Evolutionary conservation across 176 grass and related monocot genomes (phyloP).

Genomic region (Carex cristatella): DNA sequence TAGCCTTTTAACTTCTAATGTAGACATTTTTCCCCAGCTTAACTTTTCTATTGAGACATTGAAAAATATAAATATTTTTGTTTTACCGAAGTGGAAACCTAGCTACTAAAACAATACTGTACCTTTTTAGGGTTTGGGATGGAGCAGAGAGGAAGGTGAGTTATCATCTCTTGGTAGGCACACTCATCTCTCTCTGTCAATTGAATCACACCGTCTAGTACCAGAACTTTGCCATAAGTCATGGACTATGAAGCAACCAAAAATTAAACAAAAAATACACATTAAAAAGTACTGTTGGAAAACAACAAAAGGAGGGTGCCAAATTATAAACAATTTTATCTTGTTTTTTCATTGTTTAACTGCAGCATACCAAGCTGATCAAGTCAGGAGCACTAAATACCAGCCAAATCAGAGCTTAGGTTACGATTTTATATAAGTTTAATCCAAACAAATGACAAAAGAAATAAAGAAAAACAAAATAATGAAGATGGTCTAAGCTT

Average conservation of each 20-base stretch:
- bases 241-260: constrained; percentile 49
- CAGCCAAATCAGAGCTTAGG: neutral
- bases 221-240: constrained; percentile 91
- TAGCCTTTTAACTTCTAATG: neutral
- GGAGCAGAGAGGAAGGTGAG: constrained; percentile 90
- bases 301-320: neutral
- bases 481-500: too few species aligned
- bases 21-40: neutral
- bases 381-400: neutral
- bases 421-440: neutral
- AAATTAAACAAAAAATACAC: neutral
- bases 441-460: neutral
- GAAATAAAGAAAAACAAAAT: neutral
- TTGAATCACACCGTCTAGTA: constrained; percentile 94
- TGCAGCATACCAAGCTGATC: neutral
- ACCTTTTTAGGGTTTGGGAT: constrained; percentile 97
- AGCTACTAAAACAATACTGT: neutral
- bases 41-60: neutral
- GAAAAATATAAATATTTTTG: neutral
- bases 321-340: neutral
- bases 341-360: neutral
- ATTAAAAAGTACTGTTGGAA: neutral
- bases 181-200: constrained; percentile 94
- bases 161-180: constrained; percentile 98
- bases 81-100: neutral